A percentile compares a stretch with the other conserved stretches of the same genome.
Evolutionary conservation across 2,329 filamentous ascomycete species (phyloP).

Genomic region (Bertia moriformis): DNA sequence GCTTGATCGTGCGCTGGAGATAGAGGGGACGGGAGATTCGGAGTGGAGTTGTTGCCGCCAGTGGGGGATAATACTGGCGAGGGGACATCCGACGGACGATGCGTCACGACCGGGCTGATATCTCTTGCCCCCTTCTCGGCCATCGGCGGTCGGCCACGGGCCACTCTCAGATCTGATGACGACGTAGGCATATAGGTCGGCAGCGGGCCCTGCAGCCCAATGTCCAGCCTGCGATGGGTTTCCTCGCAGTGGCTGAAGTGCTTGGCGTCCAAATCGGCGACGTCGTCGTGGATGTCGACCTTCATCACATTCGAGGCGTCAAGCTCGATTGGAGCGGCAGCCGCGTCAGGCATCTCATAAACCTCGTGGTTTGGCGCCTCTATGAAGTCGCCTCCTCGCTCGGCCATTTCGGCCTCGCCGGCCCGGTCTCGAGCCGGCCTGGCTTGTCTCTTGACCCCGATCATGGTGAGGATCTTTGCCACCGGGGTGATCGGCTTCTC

Average conservation of each 20-base stretch:
- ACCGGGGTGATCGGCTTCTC: too few relatives aligned
- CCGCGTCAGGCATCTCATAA: constrained; percentile 34
- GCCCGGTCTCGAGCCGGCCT: constrained; percentile 11
- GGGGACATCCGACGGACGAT: too few relatives aligned
- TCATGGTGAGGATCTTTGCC: background rate
- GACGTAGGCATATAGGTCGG: constrained; percentile 28
- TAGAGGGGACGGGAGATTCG: too few relatives aligned
- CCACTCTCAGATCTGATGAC: constrained; percentile 11
- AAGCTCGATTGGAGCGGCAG: constrained; percentile 29
- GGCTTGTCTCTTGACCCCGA: constrained; percentile 5
- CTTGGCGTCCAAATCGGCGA: constrained; percentile 13
- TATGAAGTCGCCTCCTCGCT: too few relatives aligned
- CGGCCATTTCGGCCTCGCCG: constrained; percentile 23
- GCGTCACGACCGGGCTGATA: too few relatives aligned
- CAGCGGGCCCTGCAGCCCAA: constrained; percentile 32
- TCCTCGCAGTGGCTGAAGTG: constrained; percentile 32
- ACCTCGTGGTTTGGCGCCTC: constrained; percentile 30
- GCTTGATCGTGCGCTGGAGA: too few relatives aligned
- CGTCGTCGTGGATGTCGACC: constrained; percentile 4
- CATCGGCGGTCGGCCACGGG: too few relatives aligned
- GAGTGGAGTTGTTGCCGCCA: too few relatives aligned
- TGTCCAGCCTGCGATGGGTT: constrained; percentile 32
- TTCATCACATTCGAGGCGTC: constrained; percentile 18
- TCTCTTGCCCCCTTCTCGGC: too few relatives aligned
- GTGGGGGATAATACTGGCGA: too few relatives aligned